phyloP scores from a whole-genome alignment of 805 yeast genomes.

The Candida ponderosae region DNA sequence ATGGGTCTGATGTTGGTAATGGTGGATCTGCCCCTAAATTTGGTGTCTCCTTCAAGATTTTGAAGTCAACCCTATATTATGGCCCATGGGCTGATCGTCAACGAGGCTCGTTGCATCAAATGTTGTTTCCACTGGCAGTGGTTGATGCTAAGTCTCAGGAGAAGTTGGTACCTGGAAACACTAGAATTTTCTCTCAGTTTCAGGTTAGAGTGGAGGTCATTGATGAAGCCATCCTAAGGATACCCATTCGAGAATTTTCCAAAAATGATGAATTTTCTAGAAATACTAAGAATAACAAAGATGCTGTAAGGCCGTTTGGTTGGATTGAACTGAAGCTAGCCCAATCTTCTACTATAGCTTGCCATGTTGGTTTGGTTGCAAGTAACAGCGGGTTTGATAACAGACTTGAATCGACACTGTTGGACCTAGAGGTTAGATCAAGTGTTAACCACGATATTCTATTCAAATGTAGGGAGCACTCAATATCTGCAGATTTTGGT shows the following conservation, averaged over 20 bases:
- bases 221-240: slow-evolving; percentile 61
- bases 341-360: slow-evolving; percentile 40
- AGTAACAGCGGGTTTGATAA: slow-evolving; percentile 49
- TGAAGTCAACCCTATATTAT: slow-evolving; percentile 62
- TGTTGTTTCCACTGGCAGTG: slow-evolving; percentile 62
- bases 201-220: slow-evolving; percentile 44
- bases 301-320: slow-evolving; percentile 64
- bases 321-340: slow-evolving; percentile 77
- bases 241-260: slow-evolving; percentile 81
- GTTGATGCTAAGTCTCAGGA: slow-evolving; percentile 43
- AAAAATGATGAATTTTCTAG: slow-evolving; percentile 48
- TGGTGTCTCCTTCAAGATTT: slow-evolving; percentile 53
- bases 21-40: slow-evolving; percentile 49
- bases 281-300: slow-evolving; percentile 23
- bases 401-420: slow-evolving; percentile 35
- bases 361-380: slow-evolving; percentile 45
- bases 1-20: slow-evolving; percentile 51
- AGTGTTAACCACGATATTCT: slow-evolving; percentile 86
- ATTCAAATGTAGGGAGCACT: slow-evolving; percentile 52
- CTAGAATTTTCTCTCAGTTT: slow-evolving; percentile 51
- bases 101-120: slow-evolving; percentile 50
- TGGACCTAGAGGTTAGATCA: slow-evolving; percentile 58
- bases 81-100: slow-evolving; percentile 98
- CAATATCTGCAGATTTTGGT: slow-evolving; percentile 47
- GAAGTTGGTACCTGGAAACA: slow-evolving; percentile 37